Base-by-base conservation (phyloP, 768 basidiomycete genomes). In the Boletus pseudo-olivaceus region DNA sequence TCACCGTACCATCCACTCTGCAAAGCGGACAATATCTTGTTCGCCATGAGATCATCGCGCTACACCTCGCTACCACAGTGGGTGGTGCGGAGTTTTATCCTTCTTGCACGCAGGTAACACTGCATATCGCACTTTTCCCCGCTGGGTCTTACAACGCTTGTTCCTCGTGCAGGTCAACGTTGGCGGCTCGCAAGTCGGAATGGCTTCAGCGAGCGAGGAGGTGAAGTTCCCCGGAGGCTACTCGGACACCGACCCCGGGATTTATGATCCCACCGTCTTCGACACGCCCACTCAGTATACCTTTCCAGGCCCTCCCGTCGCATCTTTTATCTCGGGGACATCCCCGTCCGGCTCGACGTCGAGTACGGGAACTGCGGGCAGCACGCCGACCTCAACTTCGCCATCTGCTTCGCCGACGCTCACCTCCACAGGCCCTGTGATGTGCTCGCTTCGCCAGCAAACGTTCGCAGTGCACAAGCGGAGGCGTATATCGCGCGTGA, bases 21-120 rank as follows among this genome's bases (percentile, higher is more conserved):
- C n/a, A n/a, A n/a, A n/a, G n/a, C 3, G 90, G 90, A 5, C 81
- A 85, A 60, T 91, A 91, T 67, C 74, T 92, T 54, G 67, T 90
- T 64, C 86, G 89, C 1, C 84, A 89, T 67, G 89, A 92, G 66
- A 85, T 91, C 68, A 84, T 91, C 66, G 84, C 85, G 10, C 80
- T 91, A 14, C 90, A 91, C 62, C 76, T 84, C 43, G 88, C 78
- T 7, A 75, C 64, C n/a, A 58, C 62, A 2, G 10, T 63, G 17
- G 82, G 83, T 6, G 87, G 86, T 19, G 89, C 87, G 1, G 90
- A 93, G 70, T 92, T 90, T 70, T 93, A 93, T 67, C 84, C 87
- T 0, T 80, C 81, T 27, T 93, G 90, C 67, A 75, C 79, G 3
- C 80, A 81, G 67, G 68, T 70, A 47, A 27, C 19, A 1, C 46